phyloP scores from a whole-genome alignment of 2,329 filamentous ascomycete genomes.

The Fonsecaea monophora region DNA sequence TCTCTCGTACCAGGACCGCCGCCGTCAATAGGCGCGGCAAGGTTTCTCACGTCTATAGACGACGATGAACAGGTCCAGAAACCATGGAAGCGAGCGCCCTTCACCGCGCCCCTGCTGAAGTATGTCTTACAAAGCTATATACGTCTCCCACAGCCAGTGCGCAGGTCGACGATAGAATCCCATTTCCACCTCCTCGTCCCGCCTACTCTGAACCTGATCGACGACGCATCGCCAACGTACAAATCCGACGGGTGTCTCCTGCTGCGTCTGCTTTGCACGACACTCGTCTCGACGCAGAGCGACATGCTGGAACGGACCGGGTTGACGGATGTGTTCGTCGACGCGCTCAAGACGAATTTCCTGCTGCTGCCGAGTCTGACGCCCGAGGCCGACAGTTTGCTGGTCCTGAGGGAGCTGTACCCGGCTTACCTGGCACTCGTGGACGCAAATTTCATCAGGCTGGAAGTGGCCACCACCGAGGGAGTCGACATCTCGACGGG shows the following conservation, averaged over 20 bases:
- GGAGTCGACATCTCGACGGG: not conserved
- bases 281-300: slow-evolving; percentile 42
- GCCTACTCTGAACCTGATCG: slow-evolving; percentile 52
- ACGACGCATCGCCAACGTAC: slow-evolving; percentile 48
- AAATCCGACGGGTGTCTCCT: slow-evolving; percentile 51
- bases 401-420: slow-evolving; percentile 70
- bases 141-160: slow-evolving; percentile 7
- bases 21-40: slow-evolving; percentile 48
- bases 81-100: slow-evolving; percentile 37
- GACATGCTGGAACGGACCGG: slow-evolving; percentile 52
- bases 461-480: not conserved
- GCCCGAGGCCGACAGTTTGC: slow-evolving; percentile 71
- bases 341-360: slow-evolving; percentile 66
- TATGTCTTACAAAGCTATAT: slow-evolving; percentile 29
- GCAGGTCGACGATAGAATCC: slow-evolving; percentile 45
- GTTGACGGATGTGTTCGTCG: slow-evolving; percentile 54
- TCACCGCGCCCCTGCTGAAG: slow-evolving; percentile 27
- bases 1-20: slow-evolving; percentile 49
- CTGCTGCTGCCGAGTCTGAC: slow-evolving; percentile 78
- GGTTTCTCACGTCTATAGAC: slow-evolving; percentile 27
- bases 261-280: slow-evolving; percentile 45
- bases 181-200: slow-evolving; percentile 55
- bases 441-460: slow-evolving; percentile 46
- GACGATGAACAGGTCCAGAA: slow-evolving; percentile 22
- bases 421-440: slow-evolving; percentile 68